Conservation (phyloP, 805 yeast species). For the Candida adriatica region DNA sequence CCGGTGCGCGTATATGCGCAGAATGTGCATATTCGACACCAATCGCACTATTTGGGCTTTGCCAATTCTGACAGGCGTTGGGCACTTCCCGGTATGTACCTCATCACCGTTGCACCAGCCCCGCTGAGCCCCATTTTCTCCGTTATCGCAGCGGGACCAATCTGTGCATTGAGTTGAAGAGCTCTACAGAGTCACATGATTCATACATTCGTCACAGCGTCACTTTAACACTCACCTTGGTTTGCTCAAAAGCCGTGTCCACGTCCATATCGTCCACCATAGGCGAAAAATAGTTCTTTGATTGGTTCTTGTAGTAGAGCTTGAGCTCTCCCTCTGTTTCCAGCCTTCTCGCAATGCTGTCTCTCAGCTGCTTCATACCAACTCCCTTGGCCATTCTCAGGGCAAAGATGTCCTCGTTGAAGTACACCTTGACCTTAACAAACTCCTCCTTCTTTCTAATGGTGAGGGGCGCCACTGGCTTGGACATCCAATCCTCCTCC, state of each 20-base stretch:
- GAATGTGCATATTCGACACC: no score
- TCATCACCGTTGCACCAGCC: no score
- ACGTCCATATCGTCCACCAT: conserved; percentile 18
- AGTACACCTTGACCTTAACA: conserved; percentile 20
- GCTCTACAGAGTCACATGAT: no score
- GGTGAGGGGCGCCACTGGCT: conserved; percentile 11
- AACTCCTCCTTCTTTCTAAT: conserved; percentile 2
- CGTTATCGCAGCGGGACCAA: no score
- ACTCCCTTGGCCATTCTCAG: conserved; percentile 9
- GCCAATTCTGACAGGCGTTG: no score
- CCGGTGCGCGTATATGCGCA: no score
- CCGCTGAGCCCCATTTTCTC: no score
- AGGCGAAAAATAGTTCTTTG: conserved; percentile 15
- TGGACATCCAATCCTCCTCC: conserved; percentile 10
- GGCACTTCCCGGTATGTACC: no score
- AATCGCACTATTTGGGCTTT: no score
- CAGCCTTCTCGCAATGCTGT: conserved; percentile 19
- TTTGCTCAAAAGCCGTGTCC: conserved; percentile 10
- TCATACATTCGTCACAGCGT: no score
- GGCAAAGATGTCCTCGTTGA: conserved; percentile 23
- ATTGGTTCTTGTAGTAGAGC: conserved; percentile 15
- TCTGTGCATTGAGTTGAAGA: no score
- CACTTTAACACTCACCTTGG: conserved; percentile 9
- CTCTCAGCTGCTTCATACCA: conserved; percentile 8
- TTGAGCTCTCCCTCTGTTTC: conserved; percentile 16